Conservation (phyloP, 2,329 filamentous ascomycete genomes). For the Fusarium avenaceum region DNA sequence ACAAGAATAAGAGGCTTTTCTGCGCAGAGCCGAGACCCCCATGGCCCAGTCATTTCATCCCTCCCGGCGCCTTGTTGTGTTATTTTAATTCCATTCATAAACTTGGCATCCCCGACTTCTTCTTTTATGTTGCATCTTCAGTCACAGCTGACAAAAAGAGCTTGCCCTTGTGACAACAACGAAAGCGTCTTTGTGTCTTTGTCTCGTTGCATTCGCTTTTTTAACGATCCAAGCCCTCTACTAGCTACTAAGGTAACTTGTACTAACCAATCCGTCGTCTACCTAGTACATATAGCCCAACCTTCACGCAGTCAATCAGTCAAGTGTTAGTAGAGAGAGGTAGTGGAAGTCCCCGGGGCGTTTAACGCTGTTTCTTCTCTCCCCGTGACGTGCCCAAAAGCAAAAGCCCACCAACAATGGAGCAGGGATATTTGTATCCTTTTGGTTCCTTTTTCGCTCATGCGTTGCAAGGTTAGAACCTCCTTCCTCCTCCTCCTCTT, state of each 20-base stretch:
- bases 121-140: background rate
- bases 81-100: background rate
- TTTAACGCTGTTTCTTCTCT: constrained; percentile 31
- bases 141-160: constrained; percentile 5
- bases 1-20: constrained; percentile 18
- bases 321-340: background rate
- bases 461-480: constrained; percentile 48
- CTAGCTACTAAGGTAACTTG: background rate
- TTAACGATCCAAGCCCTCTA: constrained; percentile 1
- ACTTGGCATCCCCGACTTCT: background rate
- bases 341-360: constrained; percentile 2
- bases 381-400: constrained; percentile 30
- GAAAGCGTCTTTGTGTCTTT: constrained; percentile 13
- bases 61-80: background rate
- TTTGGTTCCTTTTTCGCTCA: constrained; percentile 44
- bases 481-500: constrained; percentile 6
- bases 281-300: background rate
- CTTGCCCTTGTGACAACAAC: background rate
- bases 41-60: constrained; percentile 2
- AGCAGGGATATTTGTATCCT: constrained; percentile 38
- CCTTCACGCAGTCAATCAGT: background rate
- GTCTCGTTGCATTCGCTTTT: constrained; percentile 6
- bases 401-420: constrained; percentile 41
- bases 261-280: background rate
- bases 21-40: constrained; percentile 12